These are phyloP conservation scores for Pichia sp. DNA, from an alignment of 1,139 yeast genomes.

Conservation along the genomic window DNA sequence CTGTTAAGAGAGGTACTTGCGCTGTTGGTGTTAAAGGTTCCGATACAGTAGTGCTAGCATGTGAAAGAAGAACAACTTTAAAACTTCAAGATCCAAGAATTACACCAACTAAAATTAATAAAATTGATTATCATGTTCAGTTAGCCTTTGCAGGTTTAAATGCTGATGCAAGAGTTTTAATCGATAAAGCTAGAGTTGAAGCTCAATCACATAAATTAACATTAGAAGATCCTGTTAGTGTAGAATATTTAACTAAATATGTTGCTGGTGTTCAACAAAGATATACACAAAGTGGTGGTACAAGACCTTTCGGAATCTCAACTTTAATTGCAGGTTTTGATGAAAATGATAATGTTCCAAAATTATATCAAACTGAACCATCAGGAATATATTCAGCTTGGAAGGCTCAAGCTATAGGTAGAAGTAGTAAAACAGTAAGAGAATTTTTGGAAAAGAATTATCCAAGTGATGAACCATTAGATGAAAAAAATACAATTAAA, in stretches of 20 bases:
- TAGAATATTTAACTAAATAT: constrained; percentile 87
- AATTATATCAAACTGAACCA: constrained; percentile 91
- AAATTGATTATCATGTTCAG: constrained; percentile 83
- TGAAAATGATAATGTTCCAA: constrained; percentile 72
- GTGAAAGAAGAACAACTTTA: constrained; percentile 92
- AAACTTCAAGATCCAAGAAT: constrained; percentile 95
- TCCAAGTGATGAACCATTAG: constrained; percentile 43
- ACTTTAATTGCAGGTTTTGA: constrained; percentile 95
- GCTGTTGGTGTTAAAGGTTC: constrained; percentile 95
- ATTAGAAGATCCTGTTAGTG: constrained; percentile 86
- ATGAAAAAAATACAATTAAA: constrained; percentile 68
- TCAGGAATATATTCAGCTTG: constrained; percentile 98
- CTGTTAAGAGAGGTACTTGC: constrained; percentile 96
- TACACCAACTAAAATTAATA: constrained; percentile 90
- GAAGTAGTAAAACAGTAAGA: constrained; percentile 90
- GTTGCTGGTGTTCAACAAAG: constrained; percentile 96
- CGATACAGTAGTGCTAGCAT: constrained; percentile 84
- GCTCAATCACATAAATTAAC: constrained; percentile 95
- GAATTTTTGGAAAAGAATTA: constrained; percentile 92
- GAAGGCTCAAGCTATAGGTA: constrained; percentile 97
- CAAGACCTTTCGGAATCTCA: constrained; percentile 90
- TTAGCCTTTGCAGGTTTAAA: constrained; percentile 95
- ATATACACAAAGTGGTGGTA: constrained; percentile 98
- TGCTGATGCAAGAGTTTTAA: constrained; percentile 93
- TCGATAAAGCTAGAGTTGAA: constrained; percentile 92